These are phyloP conservation scores for Phytophthora tubulina DNA, from an alignment of 352 stramenopile species.

Conservation along the genomic window DNA sequence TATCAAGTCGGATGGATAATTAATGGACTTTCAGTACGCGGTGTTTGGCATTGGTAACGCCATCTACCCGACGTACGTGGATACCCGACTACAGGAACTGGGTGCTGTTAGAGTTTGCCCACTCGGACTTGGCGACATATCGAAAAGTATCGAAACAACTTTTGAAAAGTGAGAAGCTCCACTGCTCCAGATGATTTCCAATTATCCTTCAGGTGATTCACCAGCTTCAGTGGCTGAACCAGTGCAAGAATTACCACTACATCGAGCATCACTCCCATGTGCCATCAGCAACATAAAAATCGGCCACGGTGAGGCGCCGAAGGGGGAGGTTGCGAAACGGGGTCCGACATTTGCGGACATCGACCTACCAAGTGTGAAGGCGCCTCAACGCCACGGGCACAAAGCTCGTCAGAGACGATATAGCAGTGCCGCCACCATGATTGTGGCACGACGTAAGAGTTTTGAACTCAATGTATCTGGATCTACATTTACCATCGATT, in stretches of 20 bases:
- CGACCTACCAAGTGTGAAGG: constrained; percentile 1
- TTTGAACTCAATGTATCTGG: not conserved
- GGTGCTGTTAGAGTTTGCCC: constrained; percentile 77
- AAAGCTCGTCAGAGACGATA: not conserved
- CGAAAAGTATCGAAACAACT: constrained; percentile 77
- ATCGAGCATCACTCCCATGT: not conserved
- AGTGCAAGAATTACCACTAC: not conserved
- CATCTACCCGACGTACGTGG: constrained; percentile 95
- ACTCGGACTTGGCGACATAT: constrained; percentile 94
- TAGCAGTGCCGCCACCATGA: not conserved
- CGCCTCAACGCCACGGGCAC: no score
- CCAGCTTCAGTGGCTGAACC: not conserved
- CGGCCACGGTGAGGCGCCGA: not conserved
- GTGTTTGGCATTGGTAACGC: constrained; percentile 97
- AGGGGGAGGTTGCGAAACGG: not conserved
- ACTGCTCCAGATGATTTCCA: constrained; percentile 49
- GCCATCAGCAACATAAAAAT: not conserved
- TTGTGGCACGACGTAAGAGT: not conserved
- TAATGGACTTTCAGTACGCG: constrained; percentile 78
- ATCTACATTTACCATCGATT: not conserved
- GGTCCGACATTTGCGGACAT: constrained; percentile 21
- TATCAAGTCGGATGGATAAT: constrained; percentile 24
- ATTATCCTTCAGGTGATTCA: no score
- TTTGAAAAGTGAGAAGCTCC: constrained; percentile 59
- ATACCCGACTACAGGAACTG: constrained; percentile 82